A percentile compares a stretch with the other conserved stretches of the same genome.
phyloP scores from a whole-genome alignment of 192 early-diverging fungal species.

The Chytriomyces hyalinus region DNA sequence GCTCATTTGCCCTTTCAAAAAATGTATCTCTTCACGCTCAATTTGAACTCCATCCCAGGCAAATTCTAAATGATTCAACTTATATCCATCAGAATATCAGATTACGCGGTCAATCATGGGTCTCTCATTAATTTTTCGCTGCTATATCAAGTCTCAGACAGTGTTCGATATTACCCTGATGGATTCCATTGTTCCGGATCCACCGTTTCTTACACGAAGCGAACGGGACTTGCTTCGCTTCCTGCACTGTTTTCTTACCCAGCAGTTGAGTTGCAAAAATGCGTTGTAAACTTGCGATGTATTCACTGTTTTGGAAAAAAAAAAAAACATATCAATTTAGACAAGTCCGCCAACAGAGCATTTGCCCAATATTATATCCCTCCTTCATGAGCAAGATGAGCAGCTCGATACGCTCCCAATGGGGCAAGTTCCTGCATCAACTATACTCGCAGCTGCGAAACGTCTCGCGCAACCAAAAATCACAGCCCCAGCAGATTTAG shows the following conservation, averaged over 20 bases:
- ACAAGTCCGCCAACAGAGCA: background rate
- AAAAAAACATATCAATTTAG: background rate
- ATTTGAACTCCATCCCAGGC: background rate
- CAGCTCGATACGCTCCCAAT: background rate
- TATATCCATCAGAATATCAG: background rate
- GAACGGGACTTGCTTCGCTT: slow-evolving; percentile 4
- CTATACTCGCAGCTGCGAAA: background rate
- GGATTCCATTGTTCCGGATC: slow-evolving; percentile 14
- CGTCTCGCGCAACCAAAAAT: background rate
- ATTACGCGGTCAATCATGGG: background rate
- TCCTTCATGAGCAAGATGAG: background rate
- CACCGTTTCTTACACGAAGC: background rate
- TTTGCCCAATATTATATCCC: background rate
- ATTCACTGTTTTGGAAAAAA: background rate
- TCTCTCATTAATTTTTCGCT: background rate
- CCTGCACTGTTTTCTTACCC: slow-evolving; percentile 5
- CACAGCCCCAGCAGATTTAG: background rate
- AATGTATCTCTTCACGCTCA: background rate
- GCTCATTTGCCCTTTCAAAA: background rate
- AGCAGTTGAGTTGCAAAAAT: background rate
- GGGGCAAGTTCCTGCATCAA: background rate
- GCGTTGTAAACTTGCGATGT: background rate
- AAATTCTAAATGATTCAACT: background rate
- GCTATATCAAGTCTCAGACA: slow-evolving; percentile 6
- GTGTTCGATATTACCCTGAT: background rate